A percentile compares a stretch with the other conserved stretches of the same genome.
Evolutionary conservation across 148 eudicot genomes (phyloP).

Genomic region (Dianthus caryophyllus): DNA sequence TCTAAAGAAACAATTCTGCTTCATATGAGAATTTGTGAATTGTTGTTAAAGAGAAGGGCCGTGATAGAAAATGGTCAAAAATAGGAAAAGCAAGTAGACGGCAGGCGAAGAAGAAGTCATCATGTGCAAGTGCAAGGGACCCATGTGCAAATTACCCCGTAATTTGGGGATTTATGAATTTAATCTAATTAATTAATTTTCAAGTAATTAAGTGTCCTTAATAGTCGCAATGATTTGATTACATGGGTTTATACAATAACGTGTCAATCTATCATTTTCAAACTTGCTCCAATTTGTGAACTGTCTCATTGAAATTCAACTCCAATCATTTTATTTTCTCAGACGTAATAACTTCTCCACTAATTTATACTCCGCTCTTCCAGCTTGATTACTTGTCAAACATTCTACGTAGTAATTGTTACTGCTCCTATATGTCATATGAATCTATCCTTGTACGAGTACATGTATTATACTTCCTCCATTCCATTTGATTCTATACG

Average conservation of each 20-base stretch:
- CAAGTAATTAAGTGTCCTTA: not conserved
- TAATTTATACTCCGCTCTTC: too few species aligned
- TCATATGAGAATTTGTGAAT: too few species aligned
- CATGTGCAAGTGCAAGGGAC: conserved; percentile 2
- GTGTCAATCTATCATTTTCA: not conserved
- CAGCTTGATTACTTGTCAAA: too few species aligned
- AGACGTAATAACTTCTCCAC: too few species aligned
- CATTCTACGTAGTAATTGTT: too few species aligned
- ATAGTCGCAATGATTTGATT: conserved; percentile 4
- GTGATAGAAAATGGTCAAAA: not conserved
- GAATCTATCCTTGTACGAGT: too few species aligned
- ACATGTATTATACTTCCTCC: too few species aligned
- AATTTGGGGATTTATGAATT: not conserved
- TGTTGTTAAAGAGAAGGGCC: not conserved
- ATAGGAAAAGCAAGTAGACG: not conserved
- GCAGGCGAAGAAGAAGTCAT: not conserved
- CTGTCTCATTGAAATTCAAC: conserved; percentile 3
- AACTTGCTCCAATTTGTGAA: not conserved
- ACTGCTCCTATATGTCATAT: too few species aligned
- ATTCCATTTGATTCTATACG: too few species aligned
- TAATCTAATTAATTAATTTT: not conserved
- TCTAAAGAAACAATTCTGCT: too few species aligned
- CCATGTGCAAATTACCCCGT: not conserved
- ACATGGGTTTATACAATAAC: not conserved
- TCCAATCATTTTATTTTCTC: too few species aligned